Conservation (phyloP, 306 rosid genomes). For the Cicer chorassanicum region DNA sequence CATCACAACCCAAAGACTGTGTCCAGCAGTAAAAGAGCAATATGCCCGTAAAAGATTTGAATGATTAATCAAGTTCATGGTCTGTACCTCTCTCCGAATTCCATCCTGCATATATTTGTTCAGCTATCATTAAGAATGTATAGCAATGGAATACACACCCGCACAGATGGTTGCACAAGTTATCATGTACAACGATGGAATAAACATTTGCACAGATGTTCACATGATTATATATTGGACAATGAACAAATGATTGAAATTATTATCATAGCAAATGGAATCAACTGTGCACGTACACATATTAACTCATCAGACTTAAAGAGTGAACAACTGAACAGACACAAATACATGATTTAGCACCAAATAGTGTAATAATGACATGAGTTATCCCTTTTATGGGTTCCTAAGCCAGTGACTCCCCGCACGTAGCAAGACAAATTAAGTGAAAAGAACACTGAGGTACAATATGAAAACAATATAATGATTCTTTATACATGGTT, state of each 20-base stretch:
- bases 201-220: conserved; percentile 8
- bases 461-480: conserved; percentile 36
- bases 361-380: conserved; percentile 29
- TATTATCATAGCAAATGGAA: conserved; percentile 30
- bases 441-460: conserved; percentile 16
- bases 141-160: not conserved
- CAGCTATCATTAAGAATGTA: conserved; percentile 28
- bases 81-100: conserved; percentile 87
- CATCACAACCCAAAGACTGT: conserved; percentile 98
- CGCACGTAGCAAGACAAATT: conserved; percentile 15
- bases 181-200: conserved; percentile 8
- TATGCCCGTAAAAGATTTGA: conserved; percentile 81
- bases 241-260: conserved; percentile 25
- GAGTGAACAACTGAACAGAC: conserved; percentile 19
- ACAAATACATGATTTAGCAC: conserved; percentile 38
- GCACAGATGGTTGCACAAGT: conserved; percentile 2
- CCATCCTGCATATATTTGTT: conserved; percentile 78
- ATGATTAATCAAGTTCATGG: conserved; percentile 86
- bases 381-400: not conserved
- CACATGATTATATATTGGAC: conserved; percentile 21
- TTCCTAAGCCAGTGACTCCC: conserved; percentile 32
- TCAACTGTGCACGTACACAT: conserved; percentile 29
- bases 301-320: conserved; percentile 27
- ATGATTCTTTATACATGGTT: conserved; percentile 4
- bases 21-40: conserved; percentile 93